phyloP scores from a whole-genome alignment of 1,284 basidiomycete genomes.

The Trichosporon faecale region DNA sequence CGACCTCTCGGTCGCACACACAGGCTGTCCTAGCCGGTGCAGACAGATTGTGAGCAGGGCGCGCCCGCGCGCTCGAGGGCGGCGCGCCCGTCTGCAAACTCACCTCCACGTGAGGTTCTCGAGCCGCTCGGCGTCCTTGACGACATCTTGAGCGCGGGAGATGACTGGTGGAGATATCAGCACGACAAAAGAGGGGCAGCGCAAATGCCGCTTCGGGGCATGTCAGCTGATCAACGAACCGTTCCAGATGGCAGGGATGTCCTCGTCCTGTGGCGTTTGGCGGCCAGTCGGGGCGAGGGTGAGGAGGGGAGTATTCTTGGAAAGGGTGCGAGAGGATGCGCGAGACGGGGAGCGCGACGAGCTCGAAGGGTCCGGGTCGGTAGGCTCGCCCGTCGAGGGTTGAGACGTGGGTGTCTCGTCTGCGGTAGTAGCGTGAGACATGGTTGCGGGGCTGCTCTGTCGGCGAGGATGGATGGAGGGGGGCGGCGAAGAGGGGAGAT shows the following conservation, averaged over 20 bases:
- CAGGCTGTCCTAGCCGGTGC: neutral
- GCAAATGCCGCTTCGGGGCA: neutral
- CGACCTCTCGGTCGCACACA: neutral
- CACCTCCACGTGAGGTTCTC: conserved; percentile 50
- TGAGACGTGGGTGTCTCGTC: conserved; percentile 7
- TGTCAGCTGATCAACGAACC: conserved; percentile 19
- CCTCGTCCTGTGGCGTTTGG: conserved; percentile 18
- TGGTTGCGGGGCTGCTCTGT: neutral
- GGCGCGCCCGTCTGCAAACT: conserved; percentile 1
- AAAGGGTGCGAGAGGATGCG: conserved; percentile 14
- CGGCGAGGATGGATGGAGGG: neutral
- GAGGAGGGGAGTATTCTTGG: conserved; percentile 21
- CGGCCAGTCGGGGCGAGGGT: conserved; percentile 14
- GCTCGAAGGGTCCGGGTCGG: neutral
- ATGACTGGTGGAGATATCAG: conserved; percentile 31
- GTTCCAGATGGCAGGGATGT: conserved; percentile 25
- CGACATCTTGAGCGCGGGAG: conserved; percentile 44
- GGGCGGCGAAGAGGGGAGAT: neutral
- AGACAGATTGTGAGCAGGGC: conserved; percentile 10
- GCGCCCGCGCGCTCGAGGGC: too few species aligned
- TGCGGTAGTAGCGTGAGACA: conserved; percentile 7
- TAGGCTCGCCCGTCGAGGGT: neutral
- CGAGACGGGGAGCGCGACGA: conserved; percentile 3
- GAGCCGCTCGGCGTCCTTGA: conserved; percentile 47
- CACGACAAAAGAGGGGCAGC: neutral